Conservation (phyloP, 768 basidiomycete genomes). For the Tulasnella sp. region DNA sequence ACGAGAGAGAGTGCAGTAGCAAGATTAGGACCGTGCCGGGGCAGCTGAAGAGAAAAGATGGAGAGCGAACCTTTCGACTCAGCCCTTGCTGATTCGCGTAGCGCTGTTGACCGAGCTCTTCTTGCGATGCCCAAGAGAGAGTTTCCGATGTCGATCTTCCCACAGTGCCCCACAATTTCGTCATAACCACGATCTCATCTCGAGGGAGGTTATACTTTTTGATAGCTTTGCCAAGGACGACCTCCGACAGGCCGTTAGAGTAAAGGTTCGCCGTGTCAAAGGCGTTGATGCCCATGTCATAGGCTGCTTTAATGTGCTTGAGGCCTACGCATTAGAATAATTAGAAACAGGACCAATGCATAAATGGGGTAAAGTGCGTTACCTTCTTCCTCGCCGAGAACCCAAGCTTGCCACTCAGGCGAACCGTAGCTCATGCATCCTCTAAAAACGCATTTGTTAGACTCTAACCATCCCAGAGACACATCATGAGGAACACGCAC, state of each 20-base stretch:
- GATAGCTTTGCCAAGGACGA: conserved; percentile 65
- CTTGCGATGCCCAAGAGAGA: neutral
- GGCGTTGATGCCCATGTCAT: conserved; percentile 23
- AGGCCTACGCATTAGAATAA: neutral
- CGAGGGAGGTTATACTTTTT: conserved; percentile 38
- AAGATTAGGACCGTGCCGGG: too few species aligned
- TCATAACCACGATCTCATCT: conserved; percentile 67
- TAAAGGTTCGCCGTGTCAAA: conserved; percentile 39
- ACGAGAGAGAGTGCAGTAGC: too few species aligned
- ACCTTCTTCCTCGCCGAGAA: conserved; percentile 43
- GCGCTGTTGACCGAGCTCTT: conserved; percentile 13
- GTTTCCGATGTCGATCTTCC: neutral
- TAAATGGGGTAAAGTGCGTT: conserved; percentile 29
- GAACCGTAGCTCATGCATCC: conserved; percentile 55
- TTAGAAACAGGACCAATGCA: neutral
- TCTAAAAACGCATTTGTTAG: conserved; percentile 32
- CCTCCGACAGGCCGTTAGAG: conserved; percentile 57
- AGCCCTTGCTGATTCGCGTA: conserved; percentile 15
- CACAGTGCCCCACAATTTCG: conserved; percentile 43
- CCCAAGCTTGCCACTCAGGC: conserved; percentile 49
- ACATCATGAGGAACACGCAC: neutral
- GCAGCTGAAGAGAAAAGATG: too few species aligned
- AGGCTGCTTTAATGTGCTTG: conserved; percentile 15
- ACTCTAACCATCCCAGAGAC: too few species aligned
- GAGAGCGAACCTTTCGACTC: conserved; percentile 15